Evolutionary conservation across 2,329 filamentous ascomycete species (phyloP).

Genomic region (Fusarium sulawesiense): DNA sequence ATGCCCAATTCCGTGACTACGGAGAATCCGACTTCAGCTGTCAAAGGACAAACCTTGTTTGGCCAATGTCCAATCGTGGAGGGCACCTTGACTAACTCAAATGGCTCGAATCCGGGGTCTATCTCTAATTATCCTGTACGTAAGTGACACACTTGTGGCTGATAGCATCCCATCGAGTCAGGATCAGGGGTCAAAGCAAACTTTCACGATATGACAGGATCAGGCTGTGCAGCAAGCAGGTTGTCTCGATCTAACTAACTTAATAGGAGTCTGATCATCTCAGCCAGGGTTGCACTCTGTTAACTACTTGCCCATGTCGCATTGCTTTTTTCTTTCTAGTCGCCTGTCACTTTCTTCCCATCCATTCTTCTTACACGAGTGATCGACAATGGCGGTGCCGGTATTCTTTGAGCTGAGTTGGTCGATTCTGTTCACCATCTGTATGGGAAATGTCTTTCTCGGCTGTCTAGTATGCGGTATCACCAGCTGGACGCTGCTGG

Average conservation of each 20-base stretch:
- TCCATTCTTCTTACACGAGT: not conserved
- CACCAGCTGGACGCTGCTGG: constrained; percentile 51
- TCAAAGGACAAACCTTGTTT: not conserved
- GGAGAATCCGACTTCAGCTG: not conserved
- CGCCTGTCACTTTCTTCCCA: not conserved
- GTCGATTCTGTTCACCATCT: constrained; percentile 57
- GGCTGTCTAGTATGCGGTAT: constrained; percentile 54
- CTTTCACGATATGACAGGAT: not conserved
- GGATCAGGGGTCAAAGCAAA: not conserved
- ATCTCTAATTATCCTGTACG: not conserved
- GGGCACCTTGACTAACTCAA: no score
- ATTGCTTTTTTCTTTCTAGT: constrained; percentile 10
- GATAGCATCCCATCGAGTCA: not conserved
- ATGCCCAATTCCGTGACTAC: not conserved
- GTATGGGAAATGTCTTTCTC: constrained; percentile 53
- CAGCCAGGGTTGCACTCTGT: not conserved
- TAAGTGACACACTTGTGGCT: not conserved
- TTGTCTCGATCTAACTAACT: constrained; percentile 1
- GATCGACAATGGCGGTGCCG: constrained; percentile 22
- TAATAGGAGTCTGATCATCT: constrained; percentile 10
- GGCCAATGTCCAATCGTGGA: not conserved
- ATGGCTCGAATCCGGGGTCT: not conserved
- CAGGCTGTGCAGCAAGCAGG: not conserved
- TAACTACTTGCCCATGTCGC: constrained; percentile 2
- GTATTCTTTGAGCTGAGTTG: constrained; percentile 56